These are phyloP conservation scores for Penicillium dipodomyicola DNA, from an alignment of 495 filamentous ascomycete genomes.

Conservation along the genomic window DNA sequence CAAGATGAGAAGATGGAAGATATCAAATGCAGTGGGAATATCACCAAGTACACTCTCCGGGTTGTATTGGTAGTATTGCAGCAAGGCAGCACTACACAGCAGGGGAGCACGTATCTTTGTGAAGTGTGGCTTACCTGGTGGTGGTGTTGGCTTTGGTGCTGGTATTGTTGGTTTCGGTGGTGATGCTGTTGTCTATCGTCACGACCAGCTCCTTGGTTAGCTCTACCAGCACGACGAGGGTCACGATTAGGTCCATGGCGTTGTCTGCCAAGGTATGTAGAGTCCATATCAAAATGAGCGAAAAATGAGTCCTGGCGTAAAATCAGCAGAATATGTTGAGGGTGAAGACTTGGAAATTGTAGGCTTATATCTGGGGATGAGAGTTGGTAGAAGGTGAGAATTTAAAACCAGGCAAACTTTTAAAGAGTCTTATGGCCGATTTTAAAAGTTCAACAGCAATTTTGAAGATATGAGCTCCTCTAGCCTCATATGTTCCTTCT, in stretches of 20 bases:
- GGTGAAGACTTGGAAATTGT: not conserved
- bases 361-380: not conserved
- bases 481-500: not conserved
- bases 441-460: not conserved
- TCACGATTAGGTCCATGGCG: not conserved
- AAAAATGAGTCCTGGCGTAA: not conserved
- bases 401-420: not conserved
- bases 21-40: not conserved
- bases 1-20: not conserved
- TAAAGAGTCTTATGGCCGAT: not conserved
- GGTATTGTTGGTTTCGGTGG: not conserved
- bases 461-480: not conserved
- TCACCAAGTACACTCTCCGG: not conserved
- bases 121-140: not conserved
- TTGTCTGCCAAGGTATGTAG: not conserved
- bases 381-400: not conserved
- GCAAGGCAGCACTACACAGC: not conserved
- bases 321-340: not conserved
- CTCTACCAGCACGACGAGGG: not conserved
- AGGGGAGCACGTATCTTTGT: not conserved
- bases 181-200: not conserved
- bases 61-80: no score
- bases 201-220: not conserved
- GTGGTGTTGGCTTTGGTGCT: not conserved
- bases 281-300: not conserved